phyloP scores from a whole-genome alignment of 2,329 filamentous ascomycete genomes.

The Triangularia verruculosa region DNA sequence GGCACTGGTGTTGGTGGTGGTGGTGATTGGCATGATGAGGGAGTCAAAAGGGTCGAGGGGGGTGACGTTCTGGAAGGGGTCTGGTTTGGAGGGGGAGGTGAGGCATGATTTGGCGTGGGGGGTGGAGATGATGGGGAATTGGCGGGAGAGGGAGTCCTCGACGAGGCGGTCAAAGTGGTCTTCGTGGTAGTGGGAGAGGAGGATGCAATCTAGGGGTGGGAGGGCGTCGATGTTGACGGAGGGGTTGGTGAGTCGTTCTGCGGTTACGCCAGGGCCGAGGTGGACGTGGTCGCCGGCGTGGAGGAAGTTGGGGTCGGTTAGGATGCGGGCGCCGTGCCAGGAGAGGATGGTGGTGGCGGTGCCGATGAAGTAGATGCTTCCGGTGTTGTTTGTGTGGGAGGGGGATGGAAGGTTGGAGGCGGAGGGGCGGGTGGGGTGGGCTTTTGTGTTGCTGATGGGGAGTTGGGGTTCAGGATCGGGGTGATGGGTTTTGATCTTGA shows the following conservation, averaged over 20 bases:
- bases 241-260: constrained; percentile 54
- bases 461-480: constrained; percentile 21
- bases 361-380: constrained; percentile 52
- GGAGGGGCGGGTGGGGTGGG: constrained; percentile 25
- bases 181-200: constrained; percentile 64
- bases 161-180: constrained; percentile 43
- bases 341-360: constrained; percentile 56
- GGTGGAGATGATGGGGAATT: constrained; percentile 62
- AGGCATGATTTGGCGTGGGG: constrained; percentile 57
- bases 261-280: constrained; percentile 60
- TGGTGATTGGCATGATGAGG: constrained; percentile 39
- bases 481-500: constrained; percentile 28
- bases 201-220: constrained; percentile 56
- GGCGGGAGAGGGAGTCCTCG: constrained; percentile 40
- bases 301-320: constrained; percentile 63
- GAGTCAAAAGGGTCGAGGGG: constrained; percentile 56
- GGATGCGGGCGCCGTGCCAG: constrained; percentile 51
- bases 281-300: constrained; percentile 65
- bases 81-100: constrained; percentile 35
- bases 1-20: constrained; percentile 36
- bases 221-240: constrained; percentile 58
- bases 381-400: constrained; percentile 42
- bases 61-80: constrained; percentile 53
- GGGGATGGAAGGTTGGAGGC: not conserved
- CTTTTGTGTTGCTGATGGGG: constrained; percentile 27